A percentile compares a stretch with the other conserved stretches of the same genome.
These are phyloP conservation scores for Kalmusia sp. DNA, from an alignment of 2,329 filamentous ascomycete genomes.

Conservation along the genomic window DNA sequence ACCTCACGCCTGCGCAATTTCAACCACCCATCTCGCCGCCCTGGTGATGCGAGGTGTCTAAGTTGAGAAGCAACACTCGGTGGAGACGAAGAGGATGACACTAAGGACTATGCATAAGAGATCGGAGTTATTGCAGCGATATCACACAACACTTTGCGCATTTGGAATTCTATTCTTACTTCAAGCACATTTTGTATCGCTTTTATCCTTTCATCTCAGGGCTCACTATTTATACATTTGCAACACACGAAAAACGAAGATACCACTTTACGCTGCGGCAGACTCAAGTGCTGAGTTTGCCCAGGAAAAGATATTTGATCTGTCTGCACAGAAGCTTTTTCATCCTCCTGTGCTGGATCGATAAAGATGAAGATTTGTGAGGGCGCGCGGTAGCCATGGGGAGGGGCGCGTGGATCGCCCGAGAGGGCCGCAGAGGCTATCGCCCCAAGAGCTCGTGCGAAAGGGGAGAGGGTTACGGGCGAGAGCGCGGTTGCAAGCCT, in stretches of 20 bases:
- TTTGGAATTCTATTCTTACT: constrained; percentile 10
- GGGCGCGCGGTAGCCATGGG: not conserved
- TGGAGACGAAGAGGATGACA: constrained; percentile 1
- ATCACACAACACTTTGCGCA: constrained; percentile 3
- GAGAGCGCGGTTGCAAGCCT: constrained; percentile 2
- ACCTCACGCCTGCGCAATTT: not conserved
- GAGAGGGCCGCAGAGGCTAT: not conserved
- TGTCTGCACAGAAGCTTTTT: constrained; percentile 1
- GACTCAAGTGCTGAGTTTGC: constrained; percentile 24
- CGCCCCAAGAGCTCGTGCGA: not conserved
- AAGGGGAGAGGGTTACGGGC: constrained; percentile 5
- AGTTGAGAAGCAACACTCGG: not conserved
- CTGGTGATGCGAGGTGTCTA: too few relatives aligned
- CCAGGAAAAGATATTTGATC: not conserved
- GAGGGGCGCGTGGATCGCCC: not conserved
- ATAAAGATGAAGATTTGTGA: not conserved
- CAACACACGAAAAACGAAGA: not conserved
- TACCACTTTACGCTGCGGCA: constrained; percentile 10
- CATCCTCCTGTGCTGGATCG: not conserved
- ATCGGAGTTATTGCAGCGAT: constrained; percentile 17
- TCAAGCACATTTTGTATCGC: not conserved
- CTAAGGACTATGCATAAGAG: constrained; percentile 9
- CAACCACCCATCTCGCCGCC: not conserved
- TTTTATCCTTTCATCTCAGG: not conserved
- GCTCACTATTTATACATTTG: constrained; percentile 3